Evolutionary conservation across 2,329 filamentous ascomycete genomes (phyloP).

Genomic region (Epichloe coenophiala): DNA sequence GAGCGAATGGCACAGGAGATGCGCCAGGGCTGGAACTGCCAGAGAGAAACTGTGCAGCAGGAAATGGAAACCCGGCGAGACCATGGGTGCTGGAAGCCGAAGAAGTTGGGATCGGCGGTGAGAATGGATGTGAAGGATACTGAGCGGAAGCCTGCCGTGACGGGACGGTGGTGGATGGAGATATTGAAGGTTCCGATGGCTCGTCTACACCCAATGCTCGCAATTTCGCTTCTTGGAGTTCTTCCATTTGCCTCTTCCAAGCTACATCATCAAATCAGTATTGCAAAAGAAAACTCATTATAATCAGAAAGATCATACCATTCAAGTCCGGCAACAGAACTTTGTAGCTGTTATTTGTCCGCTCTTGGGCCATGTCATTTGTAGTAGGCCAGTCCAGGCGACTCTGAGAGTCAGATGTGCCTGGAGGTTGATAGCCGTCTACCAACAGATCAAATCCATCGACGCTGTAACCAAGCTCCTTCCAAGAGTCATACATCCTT

Average conservation of each 20-base stretch:
- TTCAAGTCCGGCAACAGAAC: conserved; percentile 60
- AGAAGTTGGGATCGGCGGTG: conserved; percentile 67
- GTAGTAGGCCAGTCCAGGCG: conserved; percentile 53
- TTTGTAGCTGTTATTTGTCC: conserved; percentile 36
- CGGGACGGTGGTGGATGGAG: conserved; percentile 47
- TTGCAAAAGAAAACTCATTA: neutral
- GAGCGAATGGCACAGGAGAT: conserved; percentile 59
- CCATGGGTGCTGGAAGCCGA: conserved; percentile 60
- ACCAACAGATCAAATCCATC: conserved; percentile 53
- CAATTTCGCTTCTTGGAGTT: conserved; percentile 81
- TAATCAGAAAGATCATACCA: conserved; percentile 23
- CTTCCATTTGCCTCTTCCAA: conserved; percentile 66
- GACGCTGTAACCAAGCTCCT: conserved; percentile 55
- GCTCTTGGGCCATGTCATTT: conserved; percentile 43
- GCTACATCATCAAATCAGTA: conserved; percentile 20
- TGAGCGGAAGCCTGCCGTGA: conserved; percentile 60
- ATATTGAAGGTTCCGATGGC: conserved; percentile 47
- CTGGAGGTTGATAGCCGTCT: conserved; percentile 24
- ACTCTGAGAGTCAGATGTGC: conserved; percentile 44
- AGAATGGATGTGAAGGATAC: conserved; percentile 66
- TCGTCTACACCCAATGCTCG: conserved; percentile 77
- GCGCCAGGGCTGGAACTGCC: conserved; percentile 50
- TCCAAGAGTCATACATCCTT: conserved; percentile 51
- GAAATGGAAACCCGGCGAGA: conserved; percentile 42
- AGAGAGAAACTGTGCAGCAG: conserved; percentile 42